Evolutionary conservation across 2,329 filamentous ascomycete genomes (phyloP), one percentile per base, ranked within the genome.

Genomic region (Aureobasidium sp.): DNA sequence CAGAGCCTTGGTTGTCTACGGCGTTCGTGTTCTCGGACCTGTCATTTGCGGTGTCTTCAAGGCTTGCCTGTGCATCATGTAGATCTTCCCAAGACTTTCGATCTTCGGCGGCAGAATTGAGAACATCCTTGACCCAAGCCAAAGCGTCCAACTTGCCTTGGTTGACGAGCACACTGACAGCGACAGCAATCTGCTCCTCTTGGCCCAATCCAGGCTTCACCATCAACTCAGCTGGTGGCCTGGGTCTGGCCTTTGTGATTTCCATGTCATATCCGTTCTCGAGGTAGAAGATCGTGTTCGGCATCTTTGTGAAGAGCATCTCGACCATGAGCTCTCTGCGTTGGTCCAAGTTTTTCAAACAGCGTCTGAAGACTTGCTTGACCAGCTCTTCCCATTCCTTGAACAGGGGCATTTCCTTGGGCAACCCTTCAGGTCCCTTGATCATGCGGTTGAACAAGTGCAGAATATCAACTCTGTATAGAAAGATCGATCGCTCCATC

Each of bases 221-320:
- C 68, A 94, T 89, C 22, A 99, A 79, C 70, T 95, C 90, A 12
- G 89, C 89, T 0, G 87, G 91, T 3, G 90, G 83, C 66, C 84
- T 84, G 11, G 86, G 82, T 47, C 85, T 81, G n/a, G 81, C 78
- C 22, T 82, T 81, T 27, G 86, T 72, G 0, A 87, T 84, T 66
- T 93, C 91, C 70, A 87, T 90, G 69, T 97, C 91, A 67, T 90
- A 88, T 0, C 94, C 94, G 69, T 92, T 91, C 70, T 97, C 92
- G 5, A 99, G 81, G 71, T 91, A 97, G 74, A 89, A 90, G 0
- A 91, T 82, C 0, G 90, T 96, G 49, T 84, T 83, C 57, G 86
- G 87, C 62, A 91, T 88, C 74, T 99, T 99, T 73, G 90, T 96
- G 74, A 99, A 99, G 15, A 99, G 80, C 81, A 99, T 85, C 75